Evolutionary conservation across 768 basidiomycete genomes (phyloP).

Genomic region (Pilatotrama ljubarskyi): DNA sequence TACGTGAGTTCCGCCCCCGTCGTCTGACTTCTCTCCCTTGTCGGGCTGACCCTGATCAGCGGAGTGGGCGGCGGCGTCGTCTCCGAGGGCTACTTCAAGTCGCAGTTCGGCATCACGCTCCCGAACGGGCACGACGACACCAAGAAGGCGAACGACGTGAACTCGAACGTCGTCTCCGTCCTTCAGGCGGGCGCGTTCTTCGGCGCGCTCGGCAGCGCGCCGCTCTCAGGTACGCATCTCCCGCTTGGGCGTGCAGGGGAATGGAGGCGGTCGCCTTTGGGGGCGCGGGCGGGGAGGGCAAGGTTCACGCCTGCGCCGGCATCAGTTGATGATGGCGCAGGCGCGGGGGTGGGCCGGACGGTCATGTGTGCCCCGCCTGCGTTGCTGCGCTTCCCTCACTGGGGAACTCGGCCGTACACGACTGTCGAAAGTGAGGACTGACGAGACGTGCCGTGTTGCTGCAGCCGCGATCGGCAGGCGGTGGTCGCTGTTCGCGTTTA

Average conservation of each 20-base stretch:
- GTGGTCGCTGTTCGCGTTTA: constrained; percentile 60
- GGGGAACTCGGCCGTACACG: too few species aligned
- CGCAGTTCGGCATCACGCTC: constrained; percentile 59
- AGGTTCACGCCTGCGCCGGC: too few species aligned
- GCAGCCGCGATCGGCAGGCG: constrained; percentile 66
- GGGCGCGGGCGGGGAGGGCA: too few species aligned
- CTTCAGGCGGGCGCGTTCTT: constrained; percentile 88
- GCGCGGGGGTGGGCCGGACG: too few species aligned
- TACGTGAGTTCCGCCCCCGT: constrained; percentile 30
- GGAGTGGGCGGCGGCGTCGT: constrained; percentile 75
- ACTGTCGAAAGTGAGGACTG: too few species aligned
- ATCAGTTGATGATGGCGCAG: too few species aligned
- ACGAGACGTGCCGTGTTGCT: too few species aligned
- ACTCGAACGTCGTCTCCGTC: constrained; percentile 84
- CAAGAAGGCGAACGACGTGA: constrained; percentile 49
- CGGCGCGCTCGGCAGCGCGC: constrained; percentile 73
- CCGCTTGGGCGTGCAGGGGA: too few species aligned
- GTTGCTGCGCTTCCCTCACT: too few species aligned
- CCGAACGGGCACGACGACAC: constrained; percentile 42
- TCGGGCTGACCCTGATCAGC: constrained; percentile 31
- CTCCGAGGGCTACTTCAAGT: constrained; percentile 56
- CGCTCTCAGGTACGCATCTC: constrained; percentile 67
- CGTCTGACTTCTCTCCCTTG: neutral
- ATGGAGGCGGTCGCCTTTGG: too few species aligned
- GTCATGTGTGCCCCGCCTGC: too few species aligned